Base-by-base conservation (phyloP, 2,329 filamentous ascomycete species). In the Sordariomycetes sp. region DNA sequence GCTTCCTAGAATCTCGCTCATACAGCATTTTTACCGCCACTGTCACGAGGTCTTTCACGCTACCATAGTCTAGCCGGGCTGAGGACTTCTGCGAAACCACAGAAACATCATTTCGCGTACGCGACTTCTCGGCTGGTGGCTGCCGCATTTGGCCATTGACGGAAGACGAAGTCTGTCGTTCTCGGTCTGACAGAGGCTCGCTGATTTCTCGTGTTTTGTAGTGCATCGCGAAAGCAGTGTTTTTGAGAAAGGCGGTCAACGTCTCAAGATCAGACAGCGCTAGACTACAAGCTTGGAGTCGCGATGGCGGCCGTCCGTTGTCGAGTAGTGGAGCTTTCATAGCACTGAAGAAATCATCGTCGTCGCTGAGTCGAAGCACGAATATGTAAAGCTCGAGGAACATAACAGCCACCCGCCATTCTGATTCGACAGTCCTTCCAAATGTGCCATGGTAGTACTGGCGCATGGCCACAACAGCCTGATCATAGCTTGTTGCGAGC, bases 341-440 rank as follows among this genome's bases (percentile, higher is more conserved):
- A 36, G 70, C 68, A 37, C 76, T 73, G 41, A 94, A 82, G 51
- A 98, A 98, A 47, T 98, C 92, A 44, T 96, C 90, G 42, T 98
- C 92, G 46, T 98, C 92, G 53, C 90, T 94, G 21, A 96, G 76
- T 46, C 92, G 83, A 10, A 96, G 65, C 3, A 95, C 77, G 52
- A 96, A 96, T 3, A 83, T 86, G 53, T 95, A 98, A 1, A 98
- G 71, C 48, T 98, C 92, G 6, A 98, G 69, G 50, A 98, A 96
- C 1, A 98, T 70, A 0, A 96, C 66, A 27, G 94, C 75, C 2
- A 92, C 79, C 14, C 82, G 79, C 92, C 92, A 98, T 51, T 96
- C 86, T 44, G 57, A 51, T 24, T 58, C 54, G 31, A 59, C 57
- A 2, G 41, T 42, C 43, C 3, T 39, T 41, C 4, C 40, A 36